phyloP scores from a whole-genome alignment of 352 stramenopile species.

The Phytophthora nicotianae region DNA sequence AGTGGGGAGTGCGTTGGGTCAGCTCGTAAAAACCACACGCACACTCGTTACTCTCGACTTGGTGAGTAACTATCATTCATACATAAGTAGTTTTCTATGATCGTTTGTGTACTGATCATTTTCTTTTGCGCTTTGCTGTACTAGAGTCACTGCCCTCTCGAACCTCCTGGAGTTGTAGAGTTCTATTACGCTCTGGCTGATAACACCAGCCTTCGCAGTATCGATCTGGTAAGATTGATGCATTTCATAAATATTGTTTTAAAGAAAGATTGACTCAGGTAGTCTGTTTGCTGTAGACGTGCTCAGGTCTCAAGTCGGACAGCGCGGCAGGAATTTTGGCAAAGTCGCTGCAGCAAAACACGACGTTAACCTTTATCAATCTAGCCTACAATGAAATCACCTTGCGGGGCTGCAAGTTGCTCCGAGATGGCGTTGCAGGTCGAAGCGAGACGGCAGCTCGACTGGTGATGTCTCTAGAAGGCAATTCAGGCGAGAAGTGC shows the following conservation, averaged over 20 bases:
- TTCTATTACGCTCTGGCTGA: slow-evolving; percentile 61
- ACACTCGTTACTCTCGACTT: slow-evolving; percentile 59
- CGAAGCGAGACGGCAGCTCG: slow-evolving; percentile 23
- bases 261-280: not conserved
- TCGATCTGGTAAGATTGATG: slow-evolving; percentile 61
- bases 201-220: slow-evolving; percentile 48
- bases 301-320: slow-evolving; percentile 71
- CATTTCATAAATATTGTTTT: not conserved
- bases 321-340: slow-evolving; percentile 54
- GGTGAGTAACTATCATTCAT: slow-evolving; percentile 28
- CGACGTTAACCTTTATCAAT: slow-evolving; percentile 52
- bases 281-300: slow-evolving; percentile 39
- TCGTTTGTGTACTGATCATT: not conserved
- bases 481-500: slow-evolving; percentile 48
- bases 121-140: no score
- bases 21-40: slow-evolving; percentile 32
- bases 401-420: slow-evolving; percentile 69
- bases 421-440: slow-evolving; percentile 52
- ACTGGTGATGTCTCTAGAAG: slow-evolving; percentile 37
- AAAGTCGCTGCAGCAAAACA: slow-evolving; percentile 50
- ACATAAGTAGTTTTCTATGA: not conserved
- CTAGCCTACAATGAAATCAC: slow-evolving; percentile 84
- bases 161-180: slow-evolving; percentile 60
- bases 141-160: slow-evolving; percentile 69
- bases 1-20: slow-evolving; percentile 38